Evolutionary conservation across 2,329 filamentous ascomycete species (phyloP).

Genomic region (Colletotrichum chlorophyti): DNA sequence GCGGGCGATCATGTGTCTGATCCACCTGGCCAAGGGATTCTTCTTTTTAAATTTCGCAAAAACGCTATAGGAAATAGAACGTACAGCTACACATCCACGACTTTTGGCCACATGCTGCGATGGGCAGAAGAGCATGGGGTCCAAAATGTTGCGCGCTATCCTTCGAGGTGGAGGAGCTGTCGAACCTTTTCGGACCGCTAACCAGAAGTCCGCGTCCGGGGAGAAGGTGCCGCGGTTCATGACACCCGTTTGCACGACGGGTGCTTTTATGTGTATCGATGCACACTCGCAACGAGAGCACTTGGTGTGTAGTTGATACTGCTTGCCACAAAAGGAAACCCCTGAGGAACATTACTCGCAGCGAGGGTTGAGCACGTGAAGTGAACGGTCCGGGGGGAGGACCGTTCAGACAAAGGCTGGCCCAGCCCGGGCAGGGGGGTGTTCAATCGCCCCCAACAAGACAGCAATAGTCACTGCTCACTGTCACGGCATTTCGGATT

Average conservation of each 20-base stretch:
- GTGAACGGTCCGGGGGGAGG: conserved; percentile 1
- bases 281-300: background rate
- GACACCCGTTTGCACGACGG: too few species aligned
- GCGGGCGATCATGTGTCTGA: conserved; percentile 23
- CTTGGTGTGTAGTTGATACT: too few species aligned
- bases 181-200: too few species aligned
- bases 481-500: too few species aligned
- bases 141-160: too few species aligned
- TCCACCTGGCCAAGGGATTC: conserved; percentile 12
- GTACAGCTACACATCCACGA: background rate
- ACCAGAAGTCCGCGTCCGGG: too few species aligned
- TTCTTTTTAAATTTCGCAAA: conserved; percentile 10
- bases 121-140: too few species aligned
- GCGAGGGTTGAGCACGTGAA: conserved; percentile 19
- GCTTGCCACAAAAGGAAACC: too few species aligned
- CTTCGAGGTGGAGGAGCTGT: too few species aligned
- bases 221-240: too few species aligned
- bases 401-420: conserved; percentile 3
- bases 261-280: background rate
- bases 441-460: conserved; percentile 12
- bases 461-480: too few species aligned
- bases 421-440: background rate
- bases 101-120: too few species aligned
- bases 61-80: background rate
- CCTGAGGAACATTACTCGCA: conserved; percentile 13